Evolutionary conservation across 2,329 filamentous ascomycete species (phyloP).

Genomic region (Hymenoscyphus occultus): DNA sequence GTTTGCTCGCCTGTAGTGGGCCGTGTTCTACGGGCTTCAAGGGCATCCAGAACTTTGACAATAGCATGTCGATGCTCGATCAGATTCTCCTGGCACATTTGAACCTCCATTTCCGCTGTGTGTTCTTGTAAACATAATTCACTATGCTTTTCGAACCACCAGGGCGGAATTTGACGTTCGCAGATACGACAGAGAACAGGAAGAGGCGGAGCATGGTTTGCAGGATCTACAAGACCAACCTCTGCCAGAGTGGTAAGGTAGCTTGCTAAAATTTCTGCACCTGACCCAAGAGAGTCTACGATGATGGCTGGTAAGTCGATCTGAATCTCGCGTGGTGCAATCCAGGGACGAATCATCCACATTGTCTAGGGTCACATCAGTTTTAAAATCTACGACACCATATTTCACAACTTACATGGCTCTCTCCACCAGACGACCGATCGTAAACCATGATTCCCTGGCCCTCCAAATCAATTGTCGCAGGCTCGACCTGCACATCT

Average conservation of each 20-base stretch:
- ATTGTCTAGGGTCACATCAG: constrained; percentile 66
- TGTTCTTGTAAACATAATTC: constrained; percentile 96
- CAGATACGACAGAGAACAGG: constrained; percentile 95
- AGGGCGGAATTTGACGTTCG: constrained; percentile 92
- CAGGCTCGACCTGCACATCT: constrained; percentile 40
- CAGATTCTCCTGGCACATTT: constrained; percentile 88
- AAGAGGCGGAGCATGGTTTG: constrained; percentile 73
- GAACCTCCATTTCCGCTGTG: constrained; percentile 94
- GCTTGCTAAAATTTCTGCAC: constrained; percentile 89
- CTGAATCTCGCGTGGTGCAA: constrained; percentile 84
- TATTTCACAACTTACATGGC: constrained; percentile 67
- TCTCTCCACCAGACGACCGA: constrained; percentile 77
- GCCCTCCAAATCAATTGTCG: constrained; percentile 78
- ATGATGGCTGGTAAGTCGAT: constrained; percentile 89
- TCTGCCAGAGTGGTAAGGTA: constrained; percentile 90
- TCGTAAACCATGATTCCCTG: constrained; percentile 99
- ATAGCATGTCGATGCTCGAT: constrained; percentile 92
- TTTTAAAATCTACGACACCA: constrained; percentile 16
- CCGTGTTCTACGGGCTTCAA: constrained; percentile 74
- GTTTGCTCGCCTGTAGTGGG: constrained; percentile 53
- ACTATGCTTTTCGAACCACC: constrained; percentile 99
- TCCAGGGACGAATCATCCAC: constrained; percentile 98
- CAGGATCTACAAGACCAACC: constrained; percentile 70
- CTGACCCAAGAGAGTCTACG: constrained; percentile 89
- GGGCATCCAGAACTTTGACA: constrained; percentile 88